phyloP scores from a whole-genome alignment of 2,329 filamentous ascomycete species.

The Pleomassaria siparia region DNA sequence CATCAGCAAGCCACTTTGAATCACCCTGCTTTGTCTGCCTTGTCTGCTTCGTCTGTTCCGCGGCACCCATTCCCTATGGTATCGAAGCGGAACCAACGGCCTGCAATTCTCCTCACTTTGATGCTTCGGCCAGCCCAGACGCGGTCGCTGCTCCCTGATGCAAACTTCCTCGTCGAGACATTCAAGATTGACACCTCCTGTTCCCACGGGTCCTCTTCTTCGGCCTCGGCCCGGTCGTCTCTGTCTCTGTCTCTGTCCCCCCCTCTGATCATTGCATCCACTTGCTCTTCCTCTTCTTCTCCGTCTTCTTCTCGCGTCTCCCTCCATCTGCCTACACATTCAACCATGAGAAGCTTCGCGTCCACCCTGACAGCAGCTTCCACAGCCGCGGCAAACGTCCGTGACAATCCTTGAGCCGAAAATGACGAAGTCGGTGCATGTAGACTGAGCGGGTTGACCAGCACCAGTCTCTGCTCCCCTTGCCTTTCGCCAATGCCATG shows the following conservation, averaged over 20 bases:
- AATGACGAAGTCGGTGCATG: constrained; percentile 72
- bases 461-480: constrained; percentile 50
- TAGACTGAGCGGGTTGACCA: constrained; percentile 66
- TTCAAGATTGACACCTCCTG: constrained; percentile 52
- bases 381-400: constrained; percentile 63
- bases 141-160: constrained; percentile 35
- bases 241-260: constrained; percentile 9
- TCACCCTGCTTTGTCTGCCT: not conserved
- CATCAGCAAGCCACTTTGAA: not conserved
- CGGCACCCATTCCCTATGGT: not conserved
- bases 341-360: constrained; percentile 46
- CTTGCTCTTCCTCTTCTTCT: constrained; percentile 68
- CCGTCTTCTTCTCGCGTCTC: constrained; percentile 57
- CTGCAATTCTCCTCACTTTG: constrained; percentile 44
- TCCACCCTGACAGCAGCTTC: constrained; percentile 55
- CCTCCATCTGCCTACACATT: constrained; percentile 47
- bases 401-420: constrained; percentile 71
- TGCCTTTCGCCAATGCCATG: constrained; percentile 12
- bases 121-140: constrained; percentile 54
- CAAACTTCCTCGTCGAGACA: constrained; percentile 46
- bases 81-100: constrained; percentile 47
- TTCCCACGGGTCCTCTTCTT: constrained; percentile 44
- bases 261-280: constrained; percentile 46
- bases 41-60: not conserved
- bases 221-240: constrained; percentile 1